Conservation (phyloP, 2,329 filamentous ascomycete species). For the Lachnellula occidentalis region DNA sequence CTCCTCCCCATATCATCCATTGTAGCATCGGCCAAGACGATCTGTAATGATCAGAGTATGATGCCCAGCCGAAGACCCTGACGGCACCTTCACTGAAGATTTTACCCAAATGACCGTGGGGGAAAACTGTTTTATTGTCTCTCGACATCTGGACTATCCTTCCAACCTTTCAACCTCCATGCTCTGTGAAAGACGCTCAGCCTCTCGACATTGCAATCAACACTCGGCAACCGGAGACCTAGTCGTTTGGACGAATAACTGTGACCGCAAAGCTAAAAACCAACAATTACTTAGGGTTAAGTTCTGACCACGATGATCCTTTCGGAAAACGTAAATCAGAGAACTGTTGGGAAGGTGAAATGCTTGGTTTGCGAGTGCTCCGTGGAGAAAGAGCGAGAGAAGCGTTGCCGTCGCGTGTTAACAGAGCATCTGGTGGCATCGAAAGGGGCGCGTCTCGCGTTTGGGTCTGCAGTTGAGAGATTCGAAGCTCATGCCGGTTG, state of each 20-base stretch:
- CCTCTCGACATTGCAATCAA: slow-evolving; percentile 32
- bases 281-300: slow-evolving; percentile 88
- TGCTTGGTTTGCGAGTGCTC: slow-evolving; percentile 48
- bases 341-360: slow-evolving; percentile 74
- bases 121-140: slow-evolving; percentile 48
- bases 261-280: slow-evolving; percentile 71
- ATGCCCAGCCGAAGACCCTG: slow-evolving; percentile 61
- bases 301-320: slow-evolving; percentile 73
- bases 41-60: slow-evolving; percentile 59
- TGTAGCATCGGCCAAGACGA: slow-evolving; percentile 44
- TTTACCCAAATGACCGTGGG: slow-evolving; percentile 74
- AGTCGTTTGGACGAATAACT: slow-evolving; percentile 67
- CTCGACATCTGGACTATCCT: slow-evolving; percentile 53
- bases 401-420: slow-evolving; percentile 31
- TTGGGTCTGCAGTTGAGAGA: slow-evolving; percentile 22
- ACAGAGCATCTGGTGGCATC: slow-evolving; percentile 20
- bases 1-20: slow-evolving; percentile 28
- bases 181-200: slow-evolving; percentile 46
- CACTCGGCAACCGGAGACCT: slow-evolving; percentile 36
- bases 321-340: slow-evolving; percentile 67
- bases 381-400: slow-evolving; percentile 38
- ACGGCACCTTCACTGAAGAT: slow-evolving; percentile 71
- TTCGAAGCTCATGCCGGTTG: slow-evolving; percentile 15
- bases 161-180: slow-evolving; percentile 43
- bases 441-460: slow-evolving; percentile 16